Evolutionary conservation across 2,329 filamentous ascomycete species (phyloP), one percentile per base, ranked within the genome.

Genomic region (Ceratocystis colombiana): DNA sequence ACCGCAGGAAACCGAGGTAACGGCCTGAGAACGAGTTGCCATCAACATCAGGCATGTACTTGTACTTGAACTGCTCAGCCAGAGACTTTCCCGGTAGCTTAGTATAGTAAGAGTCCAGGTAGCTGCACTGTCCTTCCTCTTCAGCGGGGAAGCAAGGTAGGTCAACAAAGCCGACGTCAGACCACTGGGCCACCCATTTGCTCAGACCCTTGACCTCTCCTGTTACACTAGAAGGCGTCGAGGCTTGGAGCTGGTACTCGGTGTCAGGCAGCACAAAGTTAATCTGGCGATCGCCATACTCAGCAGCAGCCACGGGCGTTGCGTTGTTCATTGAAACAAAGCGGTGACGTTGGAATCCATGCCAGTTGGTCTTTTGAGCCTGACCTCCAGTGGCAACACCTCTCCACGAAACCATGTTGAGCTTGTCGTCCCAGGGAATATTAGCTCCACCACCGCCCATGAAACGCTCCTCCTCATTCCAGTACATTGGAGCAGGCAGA

Each of bases 31-130:
- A 88, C 1, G 81, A 84, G 75, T 88, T 86, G 37, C 89, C 89
- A 73, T 93, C 89, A 66, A 93, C 82, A 72, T 94, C 89, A 0
- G 87, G 84, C 1, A 93, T 78, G 72, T 84, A 89, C 73, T 90
- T 92, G 75, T 79, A 77, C 68, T 75, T 70, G 72, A 85, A 86
- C 73, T 86, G 83, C 65, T 82, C 73, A 25, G 61, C 55, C 44
- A 68, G 41, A 17, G 64, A 37, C 53, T 66, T 66, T 2, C 83
- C 88, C 20, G 81, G 79, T 2, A 84, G 81, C 25, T 84, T 78
- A 25, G 85, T 79, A 76, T 97, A 97, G 76, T 90, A 96, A 70
- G 91, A 85, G 55, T 80, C 79, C 73, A 97, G 92, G 0, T 91
- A 91, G 59, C 87, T 83, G 76, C 94, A 99, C 72, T 96, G 33